Base-by-base conservation (phyloP, 2,329 filamentous ascomycete species). In the Ceratocystis albifundus region DNA sequence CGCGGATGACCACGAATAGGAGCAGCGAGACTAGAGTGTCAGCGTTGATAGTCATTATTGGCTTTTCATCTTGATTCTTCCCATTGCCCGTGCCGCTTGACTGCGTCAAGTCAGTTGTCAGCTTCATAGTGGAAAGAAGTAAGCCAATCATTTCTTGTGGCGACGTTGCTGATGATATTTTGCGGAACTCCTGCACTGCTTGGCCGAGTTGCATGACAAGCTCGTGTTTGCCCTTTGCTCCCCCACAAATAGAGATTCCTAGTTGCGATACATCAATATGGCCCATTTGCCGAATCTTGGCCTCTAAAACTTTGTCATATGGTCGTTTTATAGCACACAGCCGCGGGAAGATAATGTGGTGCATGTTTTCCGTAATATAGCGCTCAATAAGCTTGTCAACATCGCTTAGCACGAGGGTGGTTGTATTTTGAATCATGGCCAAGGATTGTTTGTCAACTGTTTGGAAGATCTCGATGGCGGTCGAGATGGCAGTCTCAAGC, bases 381-480 rank as follows among this genome's bases (percentile, higher is more conserved):
- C 91, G 87, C 75, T 99, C 94, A 70, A 99, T 96, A 71, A 99
- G 81, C 69, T 89, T 86, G 76, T 99, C 95, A 1, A 99, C 92
- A 7, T 95, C 78, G 0, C 92, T 90, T 0, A 94, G 93, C 0
- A 94, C 97, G 64, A 99, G 78, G 73, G 96, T 91, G 1, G 95
- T 99, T 1, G 91, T 96, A 3, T 92, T 89, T 20, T 92, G 94
- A 3, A 99, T 80, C 45, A 96, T 81, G 2, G 93, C 96, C 32
- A 99, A 79, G 72, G 97, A 94, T 72, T 96, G 90, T 74, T 96
- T 96, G 74, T 99, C 94, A 4, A 99, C 93, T 68, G 87, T 86
- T 72, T 97, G 93, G 70, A 99, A 99, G 0, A 97, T 81, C 72
- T 99, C 94, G 70, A 99, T 97, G 0, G 92, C 94, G 8, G 89